Percentiles rank a stretch among this genome's conserved stretches.
These are phyloP conservation scores for Nannochloropsis limnetica DNA, from an alignment of 352 stramenopile genomes.

Conservation along the genomic window DNA sequence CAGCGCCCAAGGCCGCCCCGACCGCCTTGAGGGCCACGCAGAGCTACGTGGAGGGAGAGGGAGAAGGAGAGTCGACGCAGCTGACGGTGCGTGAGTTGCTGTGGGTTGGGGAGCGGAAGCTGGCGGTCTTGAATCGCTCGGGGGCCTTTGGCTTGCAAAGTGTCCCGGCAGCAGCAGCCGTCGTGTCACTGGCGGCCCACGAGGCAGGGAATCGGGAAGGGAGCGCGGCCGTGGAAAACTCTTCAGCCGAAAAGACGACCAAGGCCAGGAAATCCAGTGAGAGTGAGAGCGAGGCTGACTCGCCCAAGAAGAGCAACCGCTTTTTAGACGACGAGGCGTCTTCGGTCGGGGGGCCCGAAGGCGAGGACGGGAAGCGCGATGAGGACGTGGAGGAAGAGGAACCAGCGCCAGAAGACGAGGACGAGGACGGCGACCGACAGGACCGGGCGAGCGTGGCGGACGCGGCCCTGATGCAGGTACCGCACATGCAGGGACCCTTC, in stretches of 20 bases:
- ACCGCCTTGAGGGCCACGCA: neutral
- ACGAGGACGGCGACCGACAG: neutral
- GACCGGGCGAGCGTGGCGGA: neutral
- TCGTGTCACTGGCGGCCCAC: neutral
- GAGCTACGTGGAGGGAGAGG: neutral
- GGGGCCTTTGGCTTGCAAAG: conserved; percentile 12
- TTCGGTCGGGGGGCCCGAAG: neutral
- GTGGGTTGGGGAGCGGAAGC: neutral
- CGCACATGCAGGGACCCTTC: conserved; percentile 38
- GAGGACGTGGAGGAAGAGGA: conserved; percentile 23
- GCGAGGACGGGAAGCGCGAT: neutral
- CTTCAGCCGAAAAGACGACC: neutral
- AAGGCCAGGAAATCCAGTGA: neutral
- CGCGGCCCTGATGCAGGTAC: neutral
- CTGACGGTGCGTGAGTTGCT: neutral
- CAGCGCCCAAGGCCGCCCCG: neutral
- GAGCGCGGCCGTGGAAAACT: neutral
- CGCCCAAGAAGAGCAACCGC: neutral
- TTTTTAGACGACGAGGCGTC: neutral
- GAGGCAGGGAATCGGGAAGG: neutral
- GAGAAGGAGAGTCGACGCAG: neutral
- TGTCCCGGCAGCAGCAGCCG: neutral
- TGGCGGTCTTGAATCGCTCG: neutral
- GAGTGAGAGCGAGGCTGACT: neutral
- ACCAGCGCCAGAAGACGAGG: neutral